phyloP scores from a whole-genome alignment of 192 early-diverging fungal species.

The Linnemannia hyalina region DNA sequence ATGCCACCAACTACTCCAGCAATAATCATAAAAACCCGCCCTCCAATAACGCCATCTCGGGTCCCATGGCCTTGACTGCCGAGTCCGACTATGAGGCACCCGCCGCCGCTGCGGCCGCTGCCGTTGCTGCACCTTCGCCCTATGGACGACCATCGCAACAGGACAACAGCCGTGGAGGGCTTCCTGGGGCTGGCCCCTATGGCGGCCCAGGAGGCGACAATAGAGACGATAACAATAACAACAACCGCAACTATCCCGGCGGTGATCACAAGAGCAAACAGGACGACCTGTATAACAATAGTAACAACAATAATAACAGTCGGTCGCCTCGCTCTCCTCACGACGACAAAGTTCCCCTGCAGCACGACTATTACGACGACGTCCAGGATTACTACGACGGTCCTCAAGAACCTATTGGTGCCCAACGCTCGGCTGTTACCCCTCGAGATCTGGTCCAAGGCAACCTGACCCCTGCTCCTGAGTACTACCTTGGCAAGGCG shows the following conservation, averaged over 20 bases:
- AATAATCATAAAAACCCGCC: conserved; percentile 21
- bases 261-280: neutral
- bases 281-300: conserved; percentile 4
- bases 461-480: conserved; percentile 27
- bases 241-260: neutral
- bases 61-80: conserved; percentile 33
- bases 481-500: conserved; percentile 52
- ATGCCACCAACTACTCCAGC: conserved; percentile 27
- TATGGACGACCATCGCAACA: conserved; percentile 14
- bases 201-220: neutral
- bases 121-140: neutral
- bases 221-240: conserved; percentile 1
- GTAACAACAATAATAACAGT: conserved; percentile 6
- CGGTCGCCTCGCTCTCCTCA: neutral
- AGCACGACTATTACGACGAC: conserved; percentile 34
- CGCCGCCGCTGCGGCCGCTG: neutral
- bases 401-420: conserved; percentile 16
- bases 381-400: conserved; percentile 29
- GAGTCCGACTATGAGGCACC: neutral
- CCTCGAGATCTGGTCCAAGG: conserved; percentile 14
- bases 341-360: neutral
- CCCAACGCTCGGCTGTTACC: neutral
- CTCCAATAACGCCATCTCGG: conserved; percentile 24
- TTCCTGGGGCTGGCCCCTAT: neutral
- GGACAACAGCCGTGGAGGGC: neutral